These are phyloP conservation scores for Tagetes patula DNA, from an alignment of 129 eudicot species.

Conservation along the genomic window DNA sequence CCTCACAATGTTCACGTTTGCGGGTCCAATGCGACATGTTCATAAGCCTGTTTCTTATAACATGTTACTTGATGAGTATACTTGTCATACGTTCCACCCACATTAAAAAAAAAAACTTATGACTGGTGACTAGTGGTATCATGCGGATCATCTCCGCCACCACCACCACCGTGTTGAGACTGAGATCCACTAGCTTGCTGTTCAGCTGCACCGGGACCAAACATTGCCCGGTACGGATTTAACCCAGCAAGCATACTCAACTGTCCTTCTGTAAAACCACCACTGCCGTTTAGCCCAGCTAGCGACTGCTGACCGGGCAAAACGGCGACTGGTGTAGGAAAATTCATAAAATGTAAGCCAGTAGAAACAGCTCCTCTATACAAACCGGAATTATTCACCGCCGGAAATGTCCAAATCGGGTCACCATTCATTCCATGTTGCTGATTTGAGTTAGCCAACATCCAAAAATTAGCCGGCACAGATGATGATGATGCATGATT, in stretches of 20 bases:
- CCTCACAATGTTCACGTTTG: no score
- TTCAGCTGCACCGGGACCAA: constrained; percentile 52
- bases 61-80: no score
- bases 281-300: constrained; percentile 15
- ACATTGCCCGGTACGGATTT: constrained; percentile 47
- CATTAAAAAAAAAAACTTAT: constrained; percentile 8
- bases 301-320: constrained; percentile 65
- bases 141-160: constrained; percentile 65
- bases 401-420: constrained; percentile 83
- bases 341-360: constrained; percentile 94
- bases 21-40: no score
- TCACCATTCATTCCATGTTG: constrained; percentile 54
- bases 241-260: constrained; percentile 72
- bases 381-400: constrained; percentile 56
- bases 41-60: no score
- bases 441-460: constrained; percentile 65
- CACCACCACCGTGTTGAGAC: constrained; percentile 33
- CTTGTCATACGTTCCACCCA: no score
- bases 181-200: constrained; percentile 72
- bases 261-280: constrained; percentile 63
- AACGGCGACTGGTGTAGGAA: constrained; percentile 73
- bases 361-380: constrained; percentile 74
- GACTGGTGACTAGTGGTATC: constrained; percentile 66
- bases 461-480: constrained; percentile 89
- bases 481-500: constrained; percentile 1